Base-by-base conservation (phyloP, 306 rosid genomes). In the Erythrophleum fordii region DNA sequence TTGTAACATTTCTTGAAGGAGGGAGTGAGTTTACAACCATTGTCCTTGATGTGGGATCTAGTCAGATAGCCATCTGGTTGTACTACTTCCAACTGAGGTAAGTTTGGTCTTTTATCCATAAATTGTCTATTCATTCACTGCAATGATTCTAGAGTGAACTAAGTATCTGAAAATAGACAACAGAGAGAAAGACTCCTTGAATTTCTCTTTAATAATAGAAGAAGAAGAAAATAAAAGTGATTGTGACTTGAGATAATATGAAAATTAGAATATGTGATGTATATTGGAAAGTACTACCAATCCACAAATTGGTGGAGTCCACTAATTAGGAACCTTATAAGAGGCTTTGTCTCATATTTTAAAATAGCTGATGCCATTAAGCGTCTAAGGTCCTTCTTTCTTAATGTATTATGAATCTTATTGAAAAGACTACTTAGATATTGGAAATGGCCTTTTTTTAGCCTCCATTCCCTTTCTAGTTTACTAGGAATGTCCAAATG, bases 11-110 rank as follows among this genome's bases (percentile, higher is more conserved):
- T 87, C 95, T 95, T 83, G 94, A 95, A 84, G 97, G 94, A 83
- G 99, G 99, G 75, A 91, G 91, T 85, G 99, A 95, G 84, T 95
- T 95, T 88, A 95, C 99, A 6, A 92, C 97, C 69, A 93, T 95
- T 77, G 92, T 95, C 81, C 97, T 95, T 79, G 99, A 92, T 77
- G 97, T 95, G 29, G 97, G 97, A 78, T 86, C 92, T 78, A 92
- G 90, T 85, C 80, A 72, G 88, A 92, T 86, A 56, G 87, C 70
- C 88, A 72, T 78, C 97, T 97, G 75, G 97, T 95, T 81, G 97
- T 87, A 12, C 85, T 95, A 75, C 89, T 95, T 58, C 99, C 97
- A 81, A 95, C 97, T 29, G 97, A 95, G 95, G 99, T 91, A 80
- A 59, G 49, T 49, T 69, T 82, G 26, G 10, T 73, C 73, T 79